A percentile compares a stretch with the other conserved stretches of the same genome.
Evolutionary conservation across 306 rosid species (phyloP).

Genomic region (Cucurbita argyrosperma): DNA sequence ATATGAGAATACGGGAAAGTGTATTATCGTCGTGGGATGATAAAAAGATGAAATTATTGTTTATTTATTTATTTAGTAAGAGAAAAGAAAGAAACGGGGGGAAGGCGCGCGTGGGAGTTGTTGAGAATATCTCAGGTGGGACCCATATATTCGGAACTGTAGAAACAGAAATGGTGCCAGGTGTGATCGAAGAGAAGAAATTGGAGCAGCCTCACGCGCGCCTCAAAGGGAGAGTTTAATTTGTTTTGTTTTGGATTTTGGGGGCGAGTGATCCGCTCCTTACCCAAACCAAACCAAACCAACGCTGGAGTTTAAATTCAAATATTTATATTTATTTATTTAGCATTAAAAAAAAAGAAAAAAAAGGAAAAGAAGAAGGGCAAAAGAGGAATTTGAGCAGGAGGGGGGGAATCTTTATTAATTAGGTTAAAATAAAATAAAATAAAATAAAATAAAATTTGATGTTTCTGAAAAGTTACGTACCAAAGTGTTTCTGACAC

Average conservation of each 20-base stretch:
- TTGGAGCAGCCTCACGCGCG: background rate
- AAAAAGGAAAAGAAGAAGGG: background rate
- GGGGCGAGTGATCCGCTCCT: background rate
- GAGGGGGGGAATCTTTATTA: background rate
- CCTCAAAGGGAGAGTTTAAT: background rate
- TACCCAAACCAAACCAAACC: conserved; percentile 29
- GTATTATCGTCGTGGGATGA: background rate
- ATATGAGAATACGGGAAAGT: background rate
- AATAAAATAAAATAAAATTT: too few relatives aligned
- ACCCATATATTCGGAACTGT: background rate
- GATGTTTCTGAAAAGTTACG: background rate
- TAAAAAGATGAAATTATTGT: background rate
- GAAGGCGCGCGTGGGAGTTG: conserved; percentile 1
- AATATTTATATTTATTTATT: background rate
- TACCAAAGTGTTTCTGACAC: background rate
- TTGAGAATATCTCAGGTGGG: conserved; percentile 2
- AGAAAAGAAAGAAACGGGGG: background rate
- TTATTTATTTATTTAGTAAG: too few relatives aligned
- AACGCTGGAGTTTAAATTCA: conserved; percentile 20
- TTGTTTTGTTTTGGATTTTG: background rate
- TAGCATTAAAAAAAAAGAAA: too few relatives aligned
- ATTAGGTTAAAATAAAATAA: background rate
- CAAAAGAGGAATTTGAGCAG: background rate
- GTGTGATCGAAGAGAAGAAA: background rate
- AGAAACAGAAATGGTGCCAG: background rate